Evolutionary conservation across 768 basidiomycete species (phyloP).

Genomic region (Kwoniella botswanensis): DNA sequence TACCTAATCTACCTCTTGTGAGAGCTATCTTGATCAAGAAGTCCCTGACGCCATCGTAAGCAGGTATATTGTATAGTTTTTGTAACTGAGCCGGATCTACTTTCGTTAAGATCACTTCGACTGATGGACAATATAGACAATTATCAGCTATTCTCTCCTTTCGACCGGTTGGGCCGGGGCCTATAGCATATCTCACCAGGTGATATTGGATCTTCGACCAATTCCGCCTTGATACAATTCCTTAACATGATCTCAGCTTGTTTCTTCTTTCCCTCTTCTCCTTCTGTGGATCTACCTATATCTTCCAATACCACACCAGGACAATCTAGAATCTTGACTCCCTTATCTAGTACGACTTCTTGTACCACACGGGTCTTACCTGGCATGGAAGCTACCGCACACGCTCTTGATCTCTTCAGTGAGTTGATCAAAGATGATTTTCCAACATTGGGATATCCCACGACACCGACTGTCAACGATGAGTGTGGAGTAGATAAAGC

Average conservation of each 20-base stretch:
- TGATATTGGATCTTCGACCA: constrained; percentile 85
- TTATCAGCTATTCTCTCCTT: too few relatives aligned
- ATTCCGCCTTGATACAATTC: constrained; percentile 88
- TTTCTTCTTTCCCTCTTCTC: constrained; percentile 59
- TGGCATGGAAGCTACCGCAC: constrained; percentile 89
- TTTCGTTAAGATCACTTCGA: constrained; percentile 81
- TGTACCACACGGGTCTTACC: constrained; percentile 93
- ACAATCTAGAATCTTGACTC: constrained; percentile 89
- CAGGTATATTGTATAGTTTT: constrained; percentile 83
- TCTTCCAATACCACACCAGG: constrained; percentile 97
- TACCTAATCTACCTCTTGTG: constrained; percentile 78
- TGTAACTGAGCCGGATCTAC: constrained; percentile 74
- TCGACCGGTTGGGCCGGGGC: too few relatives aligned
- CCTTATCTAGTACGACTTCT: constrained; percentile 87
- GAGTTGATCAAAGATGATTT: constrained; percentile 60
- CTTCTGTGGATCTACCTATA: constrained; percentile 62
- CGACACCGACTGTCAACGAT: constrained; percentile 58
- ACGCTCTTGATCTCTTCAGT: constrained; percentile 61
- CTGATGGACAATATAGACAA: constrained; percentile 59
- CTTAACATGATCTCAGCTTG: constrained; percentile 71
- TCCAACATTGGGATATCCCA: constrained; percentile 60
- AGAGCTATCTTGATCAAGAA: constrained; percentile 90
- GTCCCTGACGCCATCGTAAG: constrained; percentile 72
- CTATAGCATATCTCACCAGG: constrained; percentile 65
- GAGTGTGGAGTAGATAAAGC: constrained; percentile 57